These are phyloP conservation scores for Claviceps arundinis DNA, from an alignment of 2,329 filamentous ascomycete species.

Conservation along the genomic window DNA sequence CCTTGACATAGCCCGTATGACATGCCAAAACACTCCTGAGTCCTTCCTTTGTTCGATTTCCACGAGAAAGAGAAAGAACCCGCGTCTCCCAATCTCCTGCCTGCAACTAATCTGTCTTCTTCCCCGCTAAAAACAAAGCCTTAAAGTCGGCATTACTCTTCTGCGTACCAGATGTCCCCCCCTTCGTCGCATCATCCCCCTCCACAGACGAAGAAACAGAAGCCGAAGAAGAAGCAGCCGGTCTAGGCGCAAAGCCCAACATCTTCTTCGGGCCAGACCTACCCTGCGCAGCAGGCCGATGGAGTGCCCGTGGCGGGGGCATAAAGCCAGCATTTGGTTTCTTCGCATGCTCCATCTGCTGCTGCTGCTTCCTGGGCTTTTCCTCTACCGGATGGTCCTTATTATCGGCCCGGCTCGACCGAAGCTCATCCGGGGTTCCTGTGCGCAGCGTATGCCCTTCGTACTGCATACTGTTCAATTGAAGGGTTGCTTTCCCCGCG, in stretches of 20 bases:
- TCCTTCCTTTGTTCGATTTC: no score
- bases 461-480: constrained; percentile 42
- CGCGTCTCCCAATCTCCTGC: not conserved
- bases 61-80: not conserved
- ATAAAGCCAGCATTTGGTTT: constrained; percentile 20
- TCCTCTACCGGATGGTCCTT: constrained; percentile 10
- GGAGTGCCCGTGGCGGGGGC: constrained; percentile 28
- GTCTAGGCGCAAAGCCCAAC: constrained; percentile 27
- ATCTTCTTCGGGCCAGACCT: constrained; percentile 26
- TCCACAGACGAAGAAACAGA: constrained; percentile 4
- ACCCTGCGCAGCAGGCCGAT: constrained; percentile 29
- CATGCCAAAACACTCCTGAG: no score
- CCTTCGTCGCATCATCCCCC: constrained; percentile 8
- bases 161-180: constrained; percentile 12
- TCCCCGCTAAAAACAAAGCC: constrained; percentile 30
- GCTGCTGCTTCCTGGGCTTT: not conserved
- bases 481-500: constrained; percentile 58
- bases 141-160: constrained; percentile 48
- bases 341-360: constrained; percentile 4
- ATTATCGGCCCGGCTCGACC: constrained; percentile 33
- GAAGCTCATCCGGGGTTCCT: constrained; percentile 41
- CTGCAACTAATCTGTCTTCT: constrained; percentile 5
- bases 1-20: no score
- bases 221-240: constrained; percentile 2
- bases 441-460: constrained; percentile 40